Evolutionary conservation across 2,329 filamentous ascomycete genomes (phyloP), one percentile per base, ranked within the genome.

Genomic region (Delphinella strobiligena): DNA sequence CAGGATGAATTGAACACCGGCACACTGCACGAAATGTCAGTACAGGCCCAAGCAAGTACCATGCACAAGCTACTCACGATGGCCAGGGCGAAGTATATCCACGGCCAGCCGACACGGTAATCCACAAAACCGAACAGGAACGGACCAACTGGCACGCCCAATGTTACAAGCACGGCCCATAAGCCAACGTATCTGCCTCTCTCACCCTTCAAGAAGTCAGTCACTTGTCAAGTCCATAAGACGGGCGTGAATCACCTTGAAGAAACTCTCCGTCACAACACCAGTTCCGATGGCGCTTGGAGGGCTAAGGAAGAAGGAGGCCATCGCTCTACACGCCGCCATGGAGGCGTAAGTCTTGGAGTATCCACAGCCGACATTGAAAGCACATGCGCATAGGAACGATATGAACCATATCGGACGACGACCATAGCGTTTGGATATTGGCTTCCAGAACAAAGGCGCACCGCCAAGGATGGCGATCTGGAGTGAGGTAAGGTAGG

Each of bases 71-170:
- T 18, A 29, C 60, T 54, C 45, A 71, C 65, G 22, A 75, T 75
- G 1, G 70, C 69, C 17, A 74, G 54, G 19, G 67, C 62, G 62
- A 66, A 75, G 50, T 70, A 75, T 18, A 75, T 73, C 72, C 72
- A 75, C n/a, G 66, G 61, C 37, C 70, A 75, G 1, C 66, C 64
- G 11, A 68, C 61, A 8, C 65, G 60, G 41, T 68, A 55, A 0
- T 68, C 62, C 1, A 74, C 69, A 40, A 62, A 62, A 2, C 60
- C 60, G 29, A 60, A 55, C 31, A 62, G 49, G 32, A 63, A 56
- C 0, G 59, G 59, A 0, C 52, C 57, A 12, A 57, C 47, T 1
- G 66, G 66, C 15, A 66, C 60, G 16, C 67, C 68, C 4, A 71
- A 37, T 0, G 68, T 71, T 10, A 71, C 51, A 56, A 71, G 59